These are phyloP conservation scores for Boletus fagicola DNA, from an alignment of 768 basidiomycete genomes.

Conservation along the genomic window DNA sequence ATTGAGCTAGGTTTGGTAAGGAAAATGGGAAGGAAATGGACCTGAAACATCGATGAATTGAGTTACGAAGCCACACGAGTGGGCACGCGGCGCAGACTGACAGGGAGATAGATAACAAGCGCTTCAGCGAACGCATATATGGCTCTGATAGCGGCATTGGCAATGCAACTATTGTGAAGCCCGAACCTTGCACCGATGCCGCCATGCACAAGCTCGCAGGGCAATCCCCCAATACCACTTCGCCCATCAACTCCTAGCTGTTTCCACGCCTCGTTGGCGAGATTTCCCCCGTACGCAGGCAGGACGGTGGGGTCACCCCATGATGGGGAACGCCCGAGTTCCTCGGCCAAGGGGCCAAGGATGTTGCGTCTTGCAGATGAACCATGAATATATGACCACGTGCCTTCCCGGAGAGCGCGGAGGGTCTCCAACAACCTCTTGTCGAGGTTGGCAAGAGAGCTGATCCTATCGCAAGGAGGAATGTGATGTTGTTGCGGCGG, in stretches of 20 bases:
- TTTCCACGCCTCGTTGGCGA: constrained; percentile 55
- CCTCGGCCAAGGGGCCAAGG: constrained; percentile 45
- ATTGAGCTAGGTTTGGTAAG: constrained; percentile 56
- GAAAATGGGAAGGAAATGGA: constrained; percentile 65
- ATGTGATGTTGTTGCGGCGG: background rate
- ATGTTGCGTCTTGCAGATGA: constrained; percentile 41
- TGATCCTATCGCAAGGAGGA: constrained; percentile 46
- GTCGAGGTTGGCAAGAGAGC: constrained; percentile 66
- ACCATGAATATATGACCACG: constrained; percentile 58
- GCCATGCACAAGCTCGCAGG: constrained; percentile 74
- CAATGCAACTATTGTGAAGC: constrained; percentile 54
- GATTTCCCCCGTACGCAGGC: constrained; percentile 60
- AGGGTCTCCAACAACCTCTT: constrained; percentile 53
- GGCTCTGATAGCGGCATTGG: constrained; percentile 56
- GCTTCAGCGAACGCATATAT: constrained; percentile 60
- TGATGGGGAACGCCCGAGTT: constrained; percentile 55
- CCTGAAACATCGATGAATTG: constrained; percentile 40
- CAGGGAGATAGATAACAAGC: constrained; percentile 67
- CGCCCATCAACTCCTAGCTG: constrained; percentile 52
- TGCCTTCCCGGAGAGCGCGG: constrained; percentile 49
- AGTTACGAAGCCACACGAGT: background rate
- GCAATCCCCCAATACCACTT: constrained; percentile 61
- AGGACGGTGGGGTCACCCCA: constrained; percentile 64
- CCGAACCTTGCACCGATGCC: constrained; percentile 46
- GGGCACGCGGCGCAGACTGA: constrained; percentile 35